A percentile compares a stretch with the other conserved stretches of the same genome.
Conservation (phyloP, 768 basidiomycete species). For the Amanita jacksonii region DNA sequence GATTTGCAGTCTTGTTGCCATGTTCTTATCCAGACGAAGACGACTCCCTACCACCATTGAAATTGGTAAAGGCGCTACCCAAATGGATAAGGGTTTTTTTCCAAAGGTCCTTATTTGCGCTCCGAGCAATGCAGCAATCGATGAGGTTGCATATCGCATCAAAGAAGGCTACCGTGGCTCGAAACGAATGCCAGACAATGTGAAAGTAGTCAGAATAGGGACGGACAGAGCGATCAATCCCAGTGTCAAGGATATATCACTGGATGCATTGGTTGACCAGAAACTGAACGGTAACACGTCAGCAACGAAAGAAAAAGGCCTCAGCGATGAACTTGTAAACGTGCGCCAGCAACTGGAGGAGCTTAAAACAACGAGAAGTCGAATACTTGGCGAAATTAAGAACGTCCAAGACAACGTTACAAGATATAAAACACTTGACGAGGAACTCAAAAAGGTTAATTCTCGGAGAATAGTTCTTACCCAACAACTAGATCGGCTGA, state of each 20-base stretch:
- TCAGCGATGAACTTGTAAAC: constrained; percentile 44
- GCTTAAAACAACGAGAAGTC: constrained; percentile 47
- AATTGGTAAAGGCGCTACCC: constrained; percentile 27
- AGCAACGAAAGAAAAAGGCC: constrained; percentile 32
- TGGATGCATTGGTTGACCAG: constrained; percentile 80
- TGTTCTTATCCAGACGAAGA: constrained; percentile 56
- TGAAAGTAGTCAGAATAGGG: constrained; percentile 89
- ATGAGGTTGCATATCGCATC: constrained; percentile 86
- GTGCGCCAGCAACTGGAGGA: constrained; percentile 62
- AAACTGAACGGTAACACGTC: constrained; percentile 43
- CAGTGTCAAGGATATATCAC: constrained; percentile 74
- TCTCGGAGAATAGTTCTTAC: constrained; percentile 53
- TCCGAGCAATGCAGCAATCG: constrained; percentile 96
- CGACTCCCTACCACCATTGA: constrained; percentile 40
- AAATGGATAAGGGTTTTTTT: no score
- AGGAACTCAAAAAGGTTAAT: constrained; percentile 59
- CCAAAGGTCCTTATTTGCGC: constrained; percentile 83
- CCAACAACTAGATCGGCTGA: constrained; percentile 63
- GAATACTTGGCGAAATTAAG: constrained; percentile 52
- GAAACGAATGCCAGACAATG: constrained; percentile 39
- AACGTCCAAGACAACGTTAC: constrained; percentile 47
- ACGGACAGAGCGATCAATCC: constrained; percentile 63
- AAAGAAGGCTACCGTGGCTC: constrained; percentile 65
- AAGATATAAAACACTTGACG: constrained; percentile 46
- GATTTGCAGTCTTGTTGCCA: constrained; percentile 88